Percentiles rank a stretch among this genome's conserved stretches.
Conservation (phyloP, 1,284 basidiomycete genomes). For the Leccinum griseonigrum region DNA sequence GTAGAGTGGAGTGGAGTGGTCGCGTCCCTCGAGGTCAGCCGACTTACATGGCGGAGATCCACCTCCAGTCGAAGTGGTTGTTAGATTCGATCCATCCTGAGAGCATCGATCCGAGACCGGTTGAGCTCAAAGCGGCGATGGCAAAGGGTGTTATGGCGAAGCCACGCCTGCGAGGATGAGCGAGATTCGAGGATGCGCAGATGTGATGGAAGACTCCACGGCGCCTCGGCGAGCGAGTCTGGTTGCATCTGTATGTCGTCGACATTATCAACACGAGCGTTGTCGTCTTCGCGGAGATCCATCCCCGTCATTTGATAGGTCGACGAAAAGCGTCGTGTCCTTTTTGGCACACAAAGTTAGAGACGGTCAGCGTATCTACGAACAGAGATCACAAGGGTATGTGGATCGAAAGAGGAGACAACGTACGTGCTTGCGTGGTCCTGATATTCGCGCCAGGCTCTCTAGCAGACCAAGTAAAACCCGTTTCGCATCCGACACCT, state of each 20-base stretch:
- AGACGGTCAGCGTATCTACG: slow-evolving; percentile 9
- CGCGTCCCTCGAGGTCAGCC: not conserved
- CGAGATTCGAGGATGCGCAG: not conserved
- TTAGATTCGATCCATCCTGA: slow-evolving; percentile 59
- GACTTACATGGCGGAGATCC: slow-evolving; percentile 56
- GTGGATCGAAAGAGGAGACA: not conserved
- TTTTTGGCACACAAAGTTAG: too few relatives aligned
- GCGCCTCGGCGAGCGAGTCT: too few relatives aligned
- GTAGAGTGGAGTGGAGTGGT: not conserved
- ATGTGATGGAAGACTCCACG: too few relatives aligned
- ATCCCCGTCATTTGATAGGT: too few relatives aligned
- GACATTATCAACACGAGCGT: too few relatives aligned
- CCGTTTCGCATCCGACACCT: slow-evolving; percentile 1
- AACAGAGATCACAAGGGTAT: not conserved
- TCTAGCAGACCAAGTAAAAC: slow-evolving; percentile 5
- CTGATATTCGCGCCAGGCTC: slow-evolving; percentile 1
- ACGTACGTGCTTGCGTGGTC: slow-evolving; percentile 5
- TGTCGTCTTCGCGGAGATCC: too few relatives aligned
- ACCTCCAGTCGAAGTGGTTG: slow-evolving; percentile 54
- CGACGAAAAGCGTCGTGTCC: too few relatives aligned
- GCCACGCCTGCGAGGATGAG: slow-evolving; percentile 44
- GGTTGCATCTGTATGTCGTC: too few relatives aligned
- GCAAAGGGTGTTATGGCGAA: slow-evolving; percentile 59
- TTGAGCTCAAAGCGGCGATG: slow-evolving; percentile 44
- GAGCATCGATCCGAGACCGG: slow-evolving; percentile 52